These are phyloP conservation scores for Gastrodia elata DNA, from an alignment of 106 monocot species.

Conservation along the genomic window DNA sequence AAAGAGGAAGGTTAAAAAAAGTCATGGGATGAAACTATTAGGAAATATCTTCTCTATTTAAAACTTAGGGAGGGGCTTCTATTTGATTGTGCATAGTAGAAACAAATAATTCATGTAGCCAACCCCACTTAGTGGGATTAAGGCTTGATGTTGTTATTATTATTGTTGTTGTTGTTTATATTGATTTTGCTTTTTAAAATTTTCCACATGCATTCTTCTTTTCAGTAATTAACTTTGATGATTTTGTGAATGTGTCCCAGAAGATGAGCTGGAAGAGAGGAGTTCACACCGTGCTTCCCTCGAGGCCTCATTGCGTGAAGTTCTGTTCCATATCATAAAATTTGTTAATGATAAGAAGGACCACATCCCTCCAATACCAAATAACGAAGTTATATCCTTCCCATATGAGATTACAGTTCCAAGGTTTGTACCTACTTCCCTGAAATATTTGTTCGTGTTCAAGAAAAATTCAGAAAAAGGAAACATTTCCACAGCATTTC, in stretches of 20 bases:
- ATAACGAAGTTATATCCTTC: slow-evolving; percentile 65
- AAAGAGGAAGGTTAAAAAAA: too few relatives aligned
- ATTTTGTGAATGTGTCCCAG: slow-evolving; percentile 18
- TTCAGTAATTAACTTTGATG: background rate
- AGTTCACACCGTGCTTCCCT: slow-evolving; percentile 45
- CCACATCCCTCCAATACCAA: slow-evolving; percentile 76
- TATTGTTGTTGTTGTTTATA: too few relatives aligned
- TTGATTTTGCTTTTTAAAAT: too few relatives aligned
- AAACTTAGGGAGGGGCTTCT: too few relatives aligned
- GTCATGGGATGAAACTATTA: too few relatives aligned
- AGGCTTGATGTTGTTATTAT: too few relatives aligned
- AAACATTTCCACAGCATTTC: background rate
- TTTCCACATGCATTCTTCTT: too few relatives aligned
- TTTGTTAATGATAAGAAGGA: slow-evolving; percentile 95
- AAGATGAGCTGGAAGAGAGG: slow-evolving; percentile 39
- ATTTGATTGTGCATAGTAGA: too few relatives aligned
- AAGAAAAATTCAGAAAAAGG: background rate
- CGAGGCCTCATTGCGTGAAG: slow-evolving; percentile 69
- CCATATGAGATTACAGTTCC: slow-evolving; percentile 85
- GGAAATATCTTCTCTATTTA: too few relatives aligned
- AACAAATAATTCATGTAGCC: too few relatives aligned
- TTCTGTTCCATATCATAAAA: slow-evolving; percentile 84
- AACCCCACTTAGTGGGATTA: too few relatives aligned
- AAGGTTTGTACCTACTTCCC: slow-evolving; percentile 36
- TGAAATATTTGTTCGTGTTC: background rate